phyloP scores from a whole-genome alignment of 148 eudicot genomes.

The Chenopodium suecicum region DNA sequence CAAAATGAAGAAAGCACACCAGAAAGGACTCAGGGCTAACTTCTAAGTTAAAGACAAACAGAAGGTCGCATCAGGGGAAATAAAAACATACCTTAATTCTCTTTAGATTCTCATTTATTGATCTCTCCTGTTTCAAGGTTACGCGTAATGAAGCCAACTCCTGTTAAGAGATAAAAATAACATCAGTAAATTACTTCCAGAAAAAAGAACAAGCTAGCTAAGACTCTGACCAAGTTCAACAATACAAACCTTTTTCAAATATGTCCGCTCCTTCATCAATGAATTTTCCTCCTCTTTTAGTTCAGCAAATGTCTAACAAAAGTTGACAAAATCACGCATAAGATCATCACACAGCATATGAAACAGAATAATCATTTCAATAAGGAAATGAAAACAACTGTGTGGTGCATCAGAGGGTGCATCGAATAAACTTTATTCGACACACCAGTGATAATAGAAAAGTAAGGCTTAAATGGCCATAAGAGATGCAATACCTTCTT shows the following conservation, averaged over 20 bases:
- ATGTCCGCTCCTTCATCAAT: conserved; percentile 46
- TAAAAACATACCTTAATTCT: conserved; percentile 50
- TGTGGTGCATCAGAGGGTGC: no score
- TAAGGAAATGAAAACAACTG: not conserved
- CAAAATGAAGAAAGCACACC: not conserved
- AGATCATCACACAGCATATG: not conserved
- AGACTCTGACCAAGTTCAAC: not conserved
- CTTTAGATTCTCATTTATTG: conserved; percentile 51
- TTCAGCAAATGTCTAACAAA: conserved; percentile 51
- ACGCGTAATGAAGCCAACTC: conserved; percentile 43
- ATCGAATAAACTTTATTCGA: no score
- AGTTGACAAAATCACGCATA: not conserved
- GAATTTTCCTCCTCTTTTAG: conserved; percentile 60
- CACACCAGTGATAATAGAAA: no score
- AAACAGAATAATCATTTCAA: not conserved
- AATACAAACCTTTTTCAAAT: conserved; percentile 27
- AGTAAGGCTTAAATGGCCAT: not conserved
- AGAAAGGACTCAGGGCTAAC: not conserved
- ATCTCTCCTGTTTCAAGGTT: conserved; percentile 44
- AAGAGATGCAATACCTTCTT: conserved; percentile 44
- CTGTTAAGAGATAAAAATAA: conserved; percentile 27
- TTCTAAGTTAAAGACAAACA: not conserved
- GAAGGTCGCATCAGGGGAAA: no score
- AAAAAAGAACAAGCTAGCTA: not conserved
- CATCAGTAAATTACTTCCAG: conserved; percentile 1